Percentiles rank a stretch among this genome's conserved stretches.
Evolutionary conservation across 192 early-diverging fungal genomes (phyloP).

Genomic region (Chytriomyces confervae): DNA sequence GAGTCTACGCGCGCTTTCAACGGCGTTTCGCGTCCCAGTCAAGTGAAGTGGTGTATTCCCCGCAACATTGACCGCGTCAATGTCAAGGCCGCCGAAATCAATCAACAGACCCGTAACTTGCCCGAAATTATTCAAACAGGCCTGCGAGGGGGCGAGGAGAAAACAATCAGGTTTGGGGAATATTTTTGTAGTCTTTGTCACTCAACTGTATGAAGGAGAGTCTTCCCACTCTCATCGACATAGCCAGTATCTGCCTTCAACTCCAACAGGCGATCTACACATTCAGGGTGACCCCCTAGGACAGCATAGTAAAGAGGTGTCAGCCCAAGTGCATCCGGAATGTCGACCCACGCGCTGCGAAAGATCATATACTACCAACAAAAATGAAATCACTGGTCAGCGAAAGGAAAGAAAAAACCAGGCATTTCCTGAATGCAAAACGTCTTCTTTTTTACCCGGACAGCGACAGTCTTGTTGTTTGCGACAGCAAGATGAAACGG

Average conservation of each 20-base stretch:
- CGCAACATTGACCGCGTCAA: conserved; percentile 53
- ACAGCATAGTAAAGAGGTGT: conserved; percentile 59
- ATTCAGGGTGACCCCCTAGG: conserved; percentile 44
- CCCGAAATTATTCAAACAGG: conserved; percentile 54
- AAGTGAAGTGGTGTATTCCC: conserved; percentile 65
- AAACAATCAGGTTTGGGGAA: neutral
- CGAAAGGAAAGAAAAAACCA: neutral
- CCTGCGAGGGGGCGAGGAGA: conserved; percentile 13
- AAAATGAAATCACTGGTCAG: neutral
- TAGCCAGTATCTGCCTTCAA: conserved; percentile 56
- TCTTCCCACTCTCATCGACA: conserved; percentile 55
- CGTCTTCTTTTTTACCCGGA: conserved; percentile 37
- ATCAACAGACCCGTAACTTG: conserved; percentile 53
- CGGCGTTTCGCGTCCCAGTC: conserved; percentile 52
- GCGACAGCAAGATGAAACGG: conserved; percentile 57
- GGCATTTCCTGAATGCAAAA: neutral
- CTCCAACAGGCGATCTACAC: conserved; percentile 49
- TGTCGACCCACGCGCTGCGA: conserved; percentile 57
- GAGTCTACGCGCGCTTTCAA: conserved; percentile 53
- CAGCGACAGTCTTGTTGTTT: conserved; percentile 51
- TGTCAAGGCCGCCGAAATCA: conserved; percentile 51
- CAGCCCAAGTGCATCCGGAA: conserved; percentile 42
- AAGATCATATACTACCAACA: conserved; percentile 43
- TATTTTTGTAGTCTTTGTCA: conserved; percentile 3
- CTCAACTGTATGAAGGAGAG: conserved; percentile 51